These are phyloP conservation scores for Phylloboletellus chloephorus DNA, from an alignment of 1,284 basidiomycete genomes.

Conservation along the genomic window DNA sequence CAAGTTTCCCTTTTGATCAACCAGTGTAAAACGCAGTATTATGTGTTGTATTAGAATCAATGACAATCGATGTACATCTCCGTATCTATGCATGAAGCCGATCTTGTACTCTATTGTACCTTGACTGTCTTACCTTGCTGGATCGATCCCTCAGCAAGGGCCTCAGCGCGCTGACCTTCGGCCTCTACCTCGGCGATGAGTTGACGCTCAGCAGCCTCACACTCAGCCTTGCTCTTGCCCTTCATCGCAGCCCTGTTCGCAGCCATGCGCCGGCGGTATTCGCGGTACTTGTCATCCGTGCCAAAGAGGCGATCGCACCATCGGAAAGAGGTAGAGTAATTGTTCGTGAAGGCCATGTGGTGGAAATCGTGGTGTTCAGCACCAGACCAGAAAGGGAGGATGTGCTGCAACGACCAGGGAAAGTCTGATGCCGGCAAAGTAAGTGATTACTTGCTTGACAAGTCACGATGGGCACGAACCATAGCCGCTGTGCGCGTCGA, in stretches of 20 bases:
- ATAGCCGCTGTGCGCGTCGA: slow-evolving; percentile 96
- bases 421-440: slow-evolving; percentile 54
- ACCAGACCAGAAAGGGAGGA: slow-evolving; percentile 96
- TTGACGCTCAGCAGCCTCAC: slow-evolving; percentile 49
- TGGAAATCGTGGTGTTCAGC: slow-evolving; percentile 99
- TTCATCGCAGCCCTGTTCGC: slow-evolving; percentile 52
- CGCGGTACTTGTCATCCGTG: slow-evolving; percentile 81
- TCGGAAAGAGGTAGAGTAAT: slow-evolving; percentile 88
- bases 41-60: slow-evolving; percentile 7
- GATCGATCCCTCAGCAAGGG: slow-evolving; percentile 35
- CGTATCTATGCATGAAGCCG: neutral
- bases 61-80: neutral
- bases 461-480: slow-evolving; percentile 40
- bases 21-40: no score
- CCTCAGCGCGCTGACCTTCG: slow-evolving; percentile 71
- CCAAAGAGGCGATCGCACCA: slow-evolving; percentile 88
- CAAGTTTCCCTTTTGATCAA: no score
- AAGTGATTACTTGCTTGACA: neutral
- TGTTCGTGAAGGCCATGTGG: slow-evolving; percentile 88
- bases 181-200: slow-evolving; percentile 60
- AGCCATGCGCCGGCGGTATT: slow-evolving; percentile 61
- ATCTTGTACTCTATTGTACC: slow-evolving; percentile 19
- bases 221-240: slow-evolving; percentile 48
- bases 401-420: slow-evolving; percentile 95
- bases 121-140: slow-evolving; percentile 18